These are phyloP conservation scores for Moesziomyces parantarcticus DNA, from an alignment of 1,284 basidiomycete species.

Conservation along the genomic window DNA sequence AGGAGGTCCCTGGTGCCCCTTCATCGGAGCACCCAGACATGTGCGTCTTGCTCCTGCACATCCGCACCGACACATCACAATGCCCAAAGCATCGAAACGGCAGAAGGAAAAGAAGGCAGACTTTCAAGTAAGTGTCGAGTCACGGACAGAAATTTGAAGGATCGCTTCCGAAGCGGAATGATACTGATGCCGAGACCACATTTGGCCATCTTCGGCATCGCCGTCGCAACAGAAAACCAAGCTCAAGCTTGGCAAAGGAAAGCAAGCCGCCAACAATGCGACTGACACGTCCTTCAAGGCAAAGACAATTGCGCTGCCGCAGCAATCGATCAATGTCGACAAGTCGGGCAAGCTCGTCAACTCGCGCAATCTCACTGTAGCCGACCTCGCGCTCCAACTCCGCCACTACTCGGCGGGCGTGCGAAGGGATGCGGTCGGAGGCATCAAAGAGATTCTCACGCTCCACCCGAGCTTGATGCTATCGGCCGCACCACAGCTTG, in stretches of 20 bases:
- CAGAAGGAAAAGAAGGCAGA: slow-evolving; percentile 50
- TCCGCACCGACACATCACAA: slow-evolving; percentile 6
- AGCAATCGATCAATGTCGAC: slow-evolving; percentile 61
- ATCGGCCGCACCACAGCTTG: slow-evolving; percentile 74
- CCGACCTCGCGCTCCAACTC: slow-evolving; percentile 81
- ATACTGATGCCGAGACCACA: not conserved
- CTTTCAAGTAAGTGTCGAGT: slow-evolving; percentile 33
- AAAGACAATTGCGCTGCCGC: slow-evolving; percentile 68
- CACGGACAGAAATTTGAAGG: no score
- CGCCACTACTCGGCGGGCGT: slow-evolving; percentile 84
- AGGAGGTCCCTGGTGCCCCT: slow-evolving; percentile 1
- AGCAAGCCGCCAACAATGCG: slow-evolving; percentile 82
- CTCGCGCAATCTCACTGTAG: slow-evolving; percentile 75
- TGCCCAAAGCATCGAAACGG: slow-evolving; percentile 51
- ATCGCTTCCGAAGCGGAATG: not conserved
- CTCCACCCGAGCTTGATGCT: slow-evolving; percentile 75
- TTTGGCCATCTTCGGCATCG: not conserved
- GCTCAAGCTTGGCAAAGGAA: slow-evolving; percentile 94
- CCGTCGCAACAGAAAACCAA: slow-evolving; percentile 81
- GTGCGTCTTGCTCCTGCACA: not conserved
- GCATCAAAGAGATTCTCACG: slow-evolving; percentile 82
- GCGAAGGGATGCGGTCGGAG: slow-evolving; percentile 83
- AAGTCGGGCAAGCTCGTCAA: slow-evolving; percentile 48
- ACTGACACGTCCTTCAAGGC: slow-evolving; percentile 96
- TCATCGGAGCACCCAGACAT: not conserved